A percentile compares a stretch with the other conserved stretches of the same genome.
Evolutionary conservation across 2,329 filamentous ascomycete genomes (phyloP).

Genomic region (Colletotrichum tropicale): DNA sequence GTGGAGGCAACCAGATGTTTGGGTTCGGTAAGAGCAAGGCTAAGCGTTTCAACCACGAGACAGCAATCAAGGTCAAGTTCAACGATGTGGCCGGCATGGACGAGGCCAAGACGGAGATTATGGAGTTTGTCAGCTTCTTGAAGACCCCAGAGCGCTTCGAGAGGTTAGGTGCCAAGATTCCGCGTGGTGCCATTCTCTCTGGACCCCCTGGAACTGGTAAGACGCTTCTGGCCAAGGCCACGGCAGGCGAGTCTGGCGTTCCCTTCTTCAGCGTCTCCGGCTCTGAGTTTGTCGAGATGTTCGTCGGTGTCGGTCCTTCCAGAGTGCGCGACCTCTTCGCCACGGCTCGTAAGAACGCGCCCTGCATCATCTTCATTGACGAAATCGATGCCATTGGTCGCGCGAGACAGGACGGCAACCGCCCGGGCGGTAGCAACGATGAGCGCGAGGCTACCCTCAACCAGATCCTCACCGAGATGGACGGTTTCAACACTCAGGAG

Average conservation of each 20-base stretch:
- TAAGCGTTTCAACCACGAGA: conserved; percentile 97
- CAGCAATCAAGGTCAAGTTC: conserved; percentile 96
- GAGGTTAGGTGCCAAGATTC: conserved; percentile 95
- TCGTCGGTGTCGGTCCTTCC: conserved; percentile 96
- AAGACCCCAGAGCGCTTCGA: conserved; percentile 93
- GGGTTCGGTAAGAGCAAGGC: conserved; percentile 95
- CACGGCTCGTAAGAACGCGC: conserved; percentile 92
- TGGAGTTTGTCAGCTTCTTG: conserved; percentile 98
- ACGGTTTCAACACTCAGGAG: conserved; percentile 96
- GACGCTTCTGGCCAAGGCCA: conserved; percentile 95
- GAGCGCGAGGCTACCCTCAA: conserved; percentile 97
- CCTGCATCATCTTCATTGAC: conserved; percentile 99
- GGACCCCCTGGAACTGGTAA: conserved; percentile 99
- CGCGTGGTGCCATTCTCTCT: conserved; percentile 92
- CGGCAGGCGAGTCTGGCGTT: conserved; percentile 93
- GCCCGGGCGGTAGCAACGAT: conserved; percentile 77
- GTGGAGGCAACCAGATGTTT: conserved; percentile 81
- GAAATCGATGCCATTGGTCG: conserved; percentile 98
- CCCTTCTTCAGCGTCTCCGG: conserved; percentile 99
- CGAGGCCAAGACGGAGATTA: conserved; percentile 96
- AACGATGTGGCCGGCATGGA: conserved; percentile 97
- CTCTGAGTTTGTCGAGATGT: conserved; percentile 99
- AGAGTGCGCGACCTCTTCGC: conserved; percentile 94
- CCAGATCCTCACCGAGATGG: conserved; percentile 99
- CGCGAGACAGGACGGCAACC: conserved; percentile 78